These are phyloP conservation scores for Cubamyces lactineus DNA, from an alignment of 768 basidiomycete genomes.

Conservation along the genomic window DNA sequence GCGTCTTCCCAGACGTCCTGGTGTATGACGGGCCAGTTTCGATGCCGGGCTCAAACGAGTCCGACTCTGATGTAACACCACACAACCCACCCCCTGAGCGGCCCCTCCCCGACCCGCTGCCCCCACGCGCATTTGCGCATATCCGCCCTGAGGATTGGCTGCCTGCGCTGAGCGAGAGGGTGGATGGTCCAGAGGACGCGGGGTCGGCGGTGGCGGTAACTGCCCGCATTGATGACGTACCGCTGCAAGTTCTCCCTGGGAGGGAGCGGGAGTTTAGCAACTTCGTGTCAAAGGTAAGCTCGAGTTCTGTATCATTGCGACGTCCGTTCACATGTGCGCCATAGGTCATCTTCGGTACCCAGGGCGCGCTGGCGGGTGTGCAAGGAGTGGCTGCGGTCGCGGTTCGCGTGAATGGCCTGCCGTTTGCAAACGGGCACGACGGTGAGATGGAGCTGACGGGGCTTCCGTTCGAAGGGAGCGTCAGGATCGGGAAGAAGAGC, in stretches of 20 bases:
- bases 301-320: not conserved
- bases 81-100: conserved; percentile 42
- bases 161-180: conserved; percentile 44
- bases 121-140: conserved; percentile 73
- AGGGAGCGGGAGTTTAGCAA: conserved; percentile 74
- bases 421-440: conserved; percentile 47
- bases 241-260: conserved; percentile 77
- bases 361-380: conserved; percentile 72
- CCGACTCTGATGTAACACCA: not conserved
- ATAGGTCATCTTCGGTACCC: conserved; percentile 68
- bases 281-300: conserved; percentile 73
- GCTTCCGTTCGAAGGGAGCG: conserved; percentile 68
- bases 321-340: conserved; percentile 7
- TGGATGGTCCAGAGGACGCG: conserved; percentile 45
- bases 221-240: conserved; percentile 72
- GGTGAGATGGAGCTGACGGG: conserved; percentile 60
- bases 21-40: conserved; percentile 76
- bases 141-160: conserved; percentile 77
- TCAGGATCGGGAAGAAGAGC: conserved; percentile 64
- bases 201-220: conserved; percentile 61
- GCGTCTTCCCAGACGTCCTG: conserved; percentile 74
- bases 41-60: conserved; percentile 27
- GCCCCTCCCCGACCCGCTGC: conserved; percentile 67
- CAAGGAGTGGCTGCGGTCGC: conserved; percentile 64
- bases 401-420: conserved; percentile 62